Conservation (phyloP, 768 basidiomycete genomes). For the Phlebiopsis flavidoalba region DNA sequence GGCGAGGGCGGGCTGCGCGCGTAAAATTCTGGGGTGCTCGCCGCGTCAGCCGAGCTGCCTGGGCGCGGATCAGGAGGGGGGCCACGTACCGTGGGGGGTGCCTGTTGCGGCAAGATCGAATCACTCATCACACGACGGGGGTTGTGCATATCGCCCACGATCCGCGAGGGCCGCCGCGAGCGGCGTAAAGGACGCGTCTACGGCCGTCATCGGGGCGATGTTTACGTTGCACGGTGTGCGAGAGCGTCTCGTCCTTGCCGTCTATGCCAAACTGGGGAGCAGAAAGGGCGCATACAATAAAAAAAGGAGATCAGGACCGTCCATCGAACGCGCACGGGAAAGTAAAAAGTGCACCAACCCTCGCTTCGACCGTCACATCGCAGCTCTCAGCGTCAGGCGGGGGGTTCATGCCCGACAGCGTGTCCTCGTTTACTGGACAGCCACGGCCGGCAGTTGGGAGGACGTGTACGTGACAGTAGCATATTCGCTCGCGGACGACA, state of each 20-base stretch:
- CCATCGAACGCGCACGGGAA: not conserved
- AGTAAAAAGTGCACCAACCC: conserved; percentile 39
- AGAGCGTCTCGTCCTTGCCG: conserved; percentile 64
- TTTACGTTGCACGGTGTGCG: conserved; percentile 64
- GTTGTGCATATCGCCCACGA: conserved; percentile 38
- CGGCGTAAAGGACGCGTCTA: conserved; percentile 39
- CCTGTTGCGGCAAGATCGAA: conserved; percentile 29
- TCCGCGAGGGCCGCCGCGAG: conserved; percentile 43
- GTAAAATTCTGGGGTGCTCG: conserved; percentile 21
- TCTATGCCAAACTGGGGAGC: conserved; percentile 61
- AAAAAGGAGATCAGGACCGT: conserved; percentile 10
- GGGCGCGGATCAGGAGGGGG: not conserved
- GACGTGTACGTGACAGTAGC: conserved; percentile 76
- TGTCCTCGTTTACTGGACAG: conserved; percentile 82
- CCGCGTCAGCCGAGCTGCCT: not conserved
- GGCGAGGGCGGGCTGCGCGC: conserved; percentile 26
- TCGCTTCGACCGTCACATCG: conserved; percentile 70
- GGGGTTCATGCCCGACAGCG: conserved; percentile 78
- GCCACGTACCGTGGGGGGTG: conserved; percentile 23
- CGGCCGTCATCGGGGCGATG: conserved; percentile 61
- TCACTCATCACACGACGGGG: conserved; percentile 39
- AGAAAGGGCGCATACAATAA: not conserved
- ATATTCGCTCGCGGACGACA: conserved; percentile 75
- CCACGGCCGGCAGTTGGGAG: conserved; percentile 81
- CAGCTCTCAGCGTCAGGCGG: conserved; percentile 70